Base-by-base conservation (phyloP, 257 asterid species). In the Plantago elongata region DNA sequence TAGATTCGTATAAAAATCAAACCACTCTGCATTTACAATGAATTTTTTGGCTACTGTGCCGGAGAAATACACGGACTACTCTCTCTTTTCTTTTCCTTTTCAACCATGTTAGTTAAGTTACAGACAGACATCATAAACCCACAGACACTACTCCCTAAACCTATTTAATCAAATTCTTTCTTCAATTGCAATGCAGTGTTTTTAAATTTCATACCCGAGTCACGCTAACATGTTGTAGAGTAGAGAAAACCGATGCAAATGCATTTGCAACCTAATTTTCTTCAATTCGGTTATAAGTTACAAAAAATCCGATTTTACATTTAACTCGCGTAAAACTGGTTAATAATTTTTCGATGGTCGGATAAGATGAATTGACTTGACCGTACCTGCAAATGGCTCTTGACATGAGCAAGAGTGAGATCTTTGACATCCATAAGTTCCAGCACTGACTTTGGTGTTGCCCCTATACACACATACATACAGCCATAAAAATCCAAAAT, bases 361-460 rank as follows among this genome's bases (percentile, higher is more conserved):
- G 45, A 42, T 22, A 34, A 4, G 8, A 63, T 17, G 5, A 59
- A 61, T 69, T 4, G 13, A 27, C 10, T 29, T 11, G 15, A 3
- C n/a, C 18, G 14, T 67, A 89, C 97, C 97, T 89, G 97, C 54
- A 89, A 79, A 78, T 89, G 97, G 69, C 95, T 86, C 77, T 89
- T 89, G 57, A 89, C 97, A 73, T 89, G 97, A 14, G 97, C 97
- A 71, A 89, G 83, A 69, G 97, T 89, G 62, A 89, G 95, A 79
- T 89, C 97, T 74, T 86, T 89, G 43, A 83, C 97, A 83, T 89
- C 95, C 97, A 89, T 89, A 5, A 89, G 94, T 79, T 89, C 97
- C 69, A 89, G 97, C 72, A 89, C 95, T 38, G 97, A 89, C 68
- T 89, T 89, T 12, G 97, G 97, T 17, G 97, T 89, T 9, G 97